Evolutionary conservation across 1,284 basidiomycete genomes (phyloP).

Genomic region (Sporisorium reilianum): DNA sequence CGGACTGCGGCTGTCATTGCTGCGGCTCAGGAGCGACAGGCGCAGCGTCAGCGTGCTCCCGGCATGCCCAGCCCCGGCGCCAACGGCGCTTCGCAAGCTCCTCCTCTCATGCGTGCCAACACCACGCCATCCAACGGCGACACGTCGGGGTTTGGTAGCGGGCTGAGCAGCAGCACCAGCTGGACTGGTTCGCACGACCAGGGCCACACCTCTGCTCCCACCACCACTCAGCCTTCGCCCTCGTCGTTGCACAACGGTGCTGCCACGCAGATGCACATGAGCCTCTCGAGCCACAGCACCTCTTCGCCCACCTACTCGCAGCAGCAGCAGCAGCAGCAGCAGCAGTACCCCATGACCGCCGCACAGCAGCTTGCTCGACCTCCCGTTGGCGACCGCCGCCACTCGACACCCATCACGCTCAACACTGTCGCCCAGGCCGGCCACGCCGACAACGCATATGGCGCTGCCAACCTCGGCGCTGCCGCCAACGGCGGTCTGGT

Average conservation of each 20-base stretch:
- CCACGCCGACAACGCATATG: conserved; percentile 43
- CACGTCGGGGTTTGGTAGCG: conserved; percentile 44
- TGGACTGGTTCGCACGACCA: conserved; percentile 52
- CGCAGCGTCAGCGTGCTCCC: conserved; percentile 55
- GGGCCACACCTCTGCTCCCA: conserved; percentile 48
- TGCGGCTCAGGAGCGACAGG: conserved; percentile 67
- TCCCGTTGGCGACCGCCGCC: conserved; percentile 41
- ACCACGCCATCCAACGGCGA: conserved; percentile 53
- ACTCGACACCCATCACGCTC: conserved; percentile 47
- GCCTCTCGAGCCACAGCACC: conserved; percentile 48
- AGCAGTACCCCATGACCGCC: conserved; percentile 45
- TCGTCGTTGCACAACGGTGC: conserved; percentile 48
- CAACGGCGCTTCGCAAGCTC: conserved; percentile 42
- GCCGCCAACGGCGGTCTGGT: conserved; percentile 31
- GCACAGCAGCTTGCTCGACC: conserved; percentile 49
- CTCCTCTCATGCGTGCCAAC: conserved; percentile 59
- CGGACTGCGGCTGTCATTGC: conserved; percentile 68
- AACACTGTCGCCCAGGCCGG: conserved; percentile 34
- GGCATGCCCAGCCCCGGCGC: conserved; percentile 52
- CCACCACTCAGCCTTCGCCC: conserved; percentile 51
- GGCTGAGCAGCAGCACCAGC: conserved; percentile 48
- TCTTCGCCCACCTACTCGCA: conserved; percentile 48
- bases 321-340: conserved; percentile 32
- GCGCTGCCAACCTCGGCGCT: conserved; percentile 40
- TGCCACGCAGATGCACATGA: conserved; percentile 50